Evolutionary conservation across 2,329 filamentous ascomycete species (phyloP).

Genomic region (Penicillium sp.): DNA sequence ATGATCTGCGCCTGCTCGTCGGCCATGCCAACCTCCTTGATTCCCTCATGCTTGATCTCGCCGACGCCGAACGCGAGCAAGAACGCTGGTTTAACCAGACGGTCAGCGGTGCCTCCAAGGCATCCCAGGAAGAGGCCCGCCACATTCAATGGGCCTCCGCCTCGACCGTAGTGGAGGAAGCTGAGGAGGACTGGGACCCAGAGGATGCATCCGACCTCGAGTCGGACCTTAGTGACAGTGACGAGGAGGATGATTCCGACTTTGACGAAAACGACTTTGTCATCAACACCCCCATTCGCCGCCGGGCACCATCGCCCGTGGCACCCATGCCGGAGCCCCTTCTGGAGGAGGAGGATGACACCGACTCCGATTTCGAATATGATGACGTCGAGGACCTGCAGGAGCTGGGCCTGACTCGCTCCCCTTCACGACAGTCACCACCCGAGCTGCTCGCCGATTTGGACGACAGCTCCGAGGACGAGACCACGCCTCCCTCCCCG

Average conservation of each 20-base stretch:
- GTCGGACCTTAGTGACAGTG: conserved; percentile 45
- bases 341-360: conserved; percentile 36
- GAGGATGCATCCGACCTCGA: conserved; percentile 59
- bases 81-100: conserved; percentile 98
- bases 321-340: conserved; percentile 29
- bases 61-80: conserved; percentile 90
- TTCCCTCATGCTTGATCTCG: conserved; percentile 83
- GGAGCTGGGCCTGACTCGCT: conserved; percentile 64
- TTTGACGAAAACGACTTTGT: conserved; percentile 34
- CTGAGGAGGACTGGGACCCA: conserved; percentile 60
- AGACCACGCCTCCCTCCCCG: conserved; percentile 66
- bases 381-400: conserved; percentile 56
- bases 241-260: conserved; percentile 45
- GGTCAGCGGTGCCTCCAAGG: conserved; percentile 66
- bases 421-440: conserved; percentile 61
- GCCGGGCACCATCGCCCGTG: conserved; percentile 30
- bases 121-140: conserved; percentile 49
- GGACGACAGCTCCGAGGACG: conserved; percentile 63
- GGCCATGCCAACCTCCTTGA: conserved; percentile 98
- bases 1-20: conserved; percentile 90
- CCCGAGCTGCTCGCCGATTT: conserved; percentile 67
- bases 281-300: conserved; percentile 36
- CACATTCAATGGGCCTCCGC: conserved; percentile 86
- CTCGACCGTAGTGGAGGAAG: conserved; percentile 68
- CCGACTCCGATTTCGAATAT: conserved; percentile 54